Percentiles rank a stretch among this genome's conserved stretches.
These are phyloP conservation scores for Sugiyamaella smithiae DNA, from an alignment of 805 yeast species.

Conservation along the genomic window DNA sequence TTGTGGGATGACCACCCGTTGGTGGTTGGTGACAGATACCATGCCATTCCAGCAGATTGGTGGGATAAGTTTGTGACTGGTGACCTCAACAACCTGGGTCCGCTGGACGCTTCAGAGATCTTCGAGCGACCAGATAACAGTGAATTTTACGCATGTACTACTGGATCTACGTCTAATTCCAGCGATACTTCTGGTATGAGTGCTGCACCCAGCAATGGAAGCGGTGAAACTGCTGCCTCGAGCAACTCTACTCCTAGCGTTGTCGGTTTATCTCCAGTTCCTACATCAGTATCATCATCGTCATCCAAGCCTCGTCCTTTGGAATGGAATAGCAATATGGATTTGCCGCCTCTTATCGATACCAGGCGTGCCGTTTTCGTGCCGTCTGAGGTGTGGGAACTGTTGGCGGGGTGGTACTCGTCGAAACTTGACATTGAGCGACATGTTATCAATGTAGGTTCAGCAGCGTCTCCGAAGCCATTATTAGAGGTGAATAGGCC, in stretches of 20 bases:
- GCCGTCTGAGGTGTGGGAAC: neutral
- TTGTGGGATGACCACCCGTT: neutral
- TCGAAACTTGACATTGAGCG: neutral
- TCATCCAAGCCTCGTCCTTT: neutral
- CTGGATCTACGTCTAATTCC: neutral
- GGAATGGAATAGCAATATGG: neutral
- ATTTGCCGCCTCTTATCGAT: neutral
- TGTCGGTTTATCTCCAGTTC: too few species aligned
- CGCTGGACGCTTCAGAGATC: conserved; percentile 1
- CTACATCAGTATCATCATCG: neutral
- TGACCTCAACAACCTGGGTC: neutral
- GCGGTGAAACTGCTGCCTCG: neutral
- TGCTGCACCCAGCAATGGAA: neutral
- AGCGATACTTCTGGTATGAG: neutral
- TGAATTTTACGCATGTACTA: neutral
- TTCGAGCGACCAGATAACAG: neutral
- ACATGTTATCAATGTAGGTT: neutral
- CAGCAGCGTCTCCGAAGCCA: neutral
- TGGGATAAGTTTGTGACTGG: neutral
- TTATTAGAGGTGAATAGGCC: conserved; percentile 4
- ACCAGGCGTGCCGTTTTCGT: neutral
- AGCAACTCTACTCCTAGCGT: neutral
- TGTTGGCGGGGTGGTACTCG: neutral
- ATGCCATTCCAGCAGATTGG: neutral
- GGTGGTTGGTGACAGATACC: neutral